These are phyloP conservation scores for Priceomyces haplophilus DNA, from an alignment of 805 yeast species.

Conservation along the genomic window DNA sequence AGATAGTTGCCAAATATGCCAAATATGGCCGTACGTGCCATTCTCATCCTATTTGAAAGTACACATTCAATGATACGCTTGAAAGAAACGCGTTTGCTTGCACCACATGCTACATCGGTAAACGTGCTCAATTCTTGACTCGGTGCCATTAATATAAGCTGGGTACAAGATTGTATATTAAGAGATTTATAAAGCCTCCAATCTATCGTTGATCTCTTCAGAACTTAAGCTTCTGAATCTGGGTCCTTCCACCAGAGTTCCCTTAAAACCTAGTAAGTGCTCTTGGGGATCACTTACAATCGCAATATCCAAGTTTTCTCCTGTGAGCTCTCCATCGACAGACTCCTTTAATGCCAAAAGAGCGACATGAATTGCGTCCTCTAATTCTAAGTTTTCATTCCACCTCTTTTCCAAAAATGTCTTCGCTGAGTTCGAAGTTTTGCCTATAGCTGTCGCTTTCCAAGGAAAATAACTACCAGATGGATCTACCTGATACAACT, in stretches of 20 bases:
- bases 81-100: too few relatives aligned
- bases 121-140: too few relatives aligned
- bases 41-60: too few relatives aligned
- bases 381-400: constrained; percentile 95
- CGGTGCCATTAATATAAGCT: too few relatives aligned
- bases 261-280: constrained; percentile 78
- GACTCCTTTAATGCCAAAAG: constrained; percentile 90
- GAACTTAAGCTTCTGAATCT: constrained; percentile 79
- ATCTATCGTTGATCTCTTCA: constrained; percentile 93
- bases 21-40: too few relatives aligned
- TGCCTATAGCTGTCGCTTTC: constrained; percentile 99
- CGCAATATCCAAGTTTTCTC: constrained; percentile 91
- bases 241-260: constrained; percentile 83
- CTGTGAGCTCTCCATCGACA: constrained; percentile 96
- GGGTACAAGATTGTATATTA: background rate
- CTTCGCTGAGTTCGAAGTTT: constrained; percentile 93
- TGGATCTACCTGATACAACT: constrained; percentile 95
- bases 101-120: too few relatives aligned
- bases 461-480: constrained; percentile 97
- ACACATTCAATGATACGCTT: too few relatives aligned
- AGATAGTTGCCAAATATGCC: too few relatives aligned
- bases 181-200: constrained; percentile 68
- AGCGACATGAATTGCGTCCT: constrained; percentile 97
- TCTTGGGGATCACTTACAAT: constrained; percentile 82
- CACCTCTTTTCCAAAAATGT: constrained; percentile 96